Evolutionary conservation across 352 stramenopile genomes (phyloP).

Genomic region (Phytophthora uliginosa): DNA sequence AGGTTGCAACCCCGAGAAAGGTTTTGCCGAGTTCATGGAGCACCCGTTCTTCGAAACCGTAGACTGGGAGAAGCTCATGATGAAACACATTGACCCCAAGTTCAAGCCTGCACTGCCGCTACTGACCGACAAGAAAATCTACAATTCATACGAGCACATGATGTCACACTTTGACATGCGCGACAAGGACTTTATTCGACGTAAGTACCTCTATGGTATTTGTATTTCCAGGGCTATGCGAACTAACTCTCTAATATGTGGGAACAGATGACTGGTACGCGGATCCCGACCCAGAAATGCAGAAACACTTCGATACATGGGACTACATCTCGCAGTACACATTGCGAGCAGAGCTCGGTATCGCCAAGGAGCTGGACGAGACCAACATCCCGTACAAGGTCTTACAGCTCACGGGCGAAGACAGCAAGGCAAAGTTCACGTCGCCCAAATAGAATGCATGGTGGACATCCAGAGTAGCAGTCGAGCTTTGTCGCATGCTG

Average conservation of each 20-base stretch:
- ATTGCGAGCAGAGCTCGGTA: constrained; percentile 81
- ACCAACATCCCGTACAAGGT: constrained; percentile 91
- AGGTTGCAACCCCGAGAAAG: constrained; percentile 77
- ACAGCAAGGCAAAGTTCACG: constrained; percentile 51
- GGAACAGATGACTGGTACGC: constrained; percentile 82
- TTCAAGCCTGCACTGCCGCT: constrained; percentile 76
- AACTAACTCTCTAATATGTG: background rate
- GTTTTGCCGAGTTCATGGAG: constrained; percentile 89
- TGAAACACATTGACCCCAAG: constrained; percentile 89
- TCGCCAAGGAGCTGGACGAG: constrained; percentile 85
- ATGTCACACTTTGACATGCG: constrained; percentile 91
- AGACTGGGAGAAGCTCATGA: constrained; percentile 90
- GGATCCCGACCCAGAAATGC: constrained; percentile 73
- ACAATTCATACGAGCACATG: constrained; percentile 90
- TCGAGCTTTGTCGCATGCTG: constrained; percentile 5
- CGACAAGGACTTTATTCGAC: constrained; percentile 87
- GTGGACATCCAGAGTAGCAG: constrained; percentile 7
- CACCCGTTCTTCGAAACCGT: constrained; percentile 91
- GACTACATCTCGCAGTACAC: constrained; percentile 91
- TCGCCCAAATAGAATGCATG: constrained; percentile 33
- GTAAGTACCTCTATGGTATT: constrained; percentile 47
- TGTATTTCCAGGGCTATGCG: background rate
- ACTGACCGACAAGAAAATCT: constrained; percentile 86
- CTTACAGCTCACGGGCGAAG: constrained; percentile 82
- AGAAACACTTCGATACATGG: constrained; percentile 91